Percentiles rank a stretch among this genome's conserved stretches.
Evolutionary conservation across 2,329 filamentous ascomycete species (phyloP).

Genomic region (Colletotrichum tofieldiae): DNA sequence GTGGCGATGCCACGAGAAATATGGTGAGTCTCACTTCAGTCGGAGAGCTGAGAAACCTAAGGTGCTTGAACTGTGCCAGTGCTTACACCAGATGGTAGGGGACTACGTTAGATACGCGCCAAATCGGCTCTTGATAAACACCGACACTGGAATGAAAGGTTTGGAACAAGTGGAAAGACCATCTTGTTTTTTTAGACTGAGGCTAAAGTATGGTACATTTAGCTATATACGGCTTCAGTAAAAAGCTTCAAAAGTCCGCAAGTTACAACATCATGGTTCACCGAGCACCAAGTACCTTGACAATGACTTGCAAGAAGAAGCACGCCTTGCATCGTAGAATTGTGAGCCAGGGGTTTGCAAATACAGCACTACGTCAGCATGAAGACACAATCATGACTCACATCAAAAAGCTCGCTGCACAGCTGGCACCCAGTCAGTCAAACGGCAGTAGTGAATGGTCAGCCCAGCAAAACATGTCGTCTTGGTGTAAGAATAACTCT

Average conservation of each 20-base stretch:
- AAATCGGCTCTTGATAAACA: conserved; percentile 43
- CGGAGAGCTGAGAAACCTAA: no score
- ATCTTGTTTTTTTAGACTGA: background rate
- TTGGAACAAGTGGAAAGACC: no score
- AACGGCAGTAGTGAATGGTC: background rate
- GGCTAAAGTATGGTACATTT: background rate
- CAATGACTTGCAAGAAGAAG: background rate
- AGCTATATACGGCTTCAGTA: background rate
- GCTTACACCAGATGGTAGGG: background rate
- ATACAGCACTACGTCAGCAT: no score
- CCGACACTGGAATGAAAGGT: conserved; percentile 19
- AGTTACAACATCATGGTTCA: conserved; percentile 24
- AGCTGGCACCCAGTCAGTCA: no score
- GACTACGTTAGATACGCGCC: conserved; percentile 49
- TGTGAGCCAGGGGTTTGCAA: conserved; percentile 39
- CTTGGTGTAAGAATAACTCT: background rate
- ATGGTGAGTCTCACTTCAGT: conserved; percentile 46
- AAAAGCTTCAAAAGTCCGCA: conserved; percentile 37
- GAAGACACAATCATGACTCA: background rate
- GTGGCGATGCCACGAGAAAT: conserved; percentile 51
- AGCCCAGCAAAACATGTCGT: background rate
- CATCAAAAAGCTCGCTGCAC: no score
- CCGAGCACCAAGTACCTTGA: conserved; percentile 28
- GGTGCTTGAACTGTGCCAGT: no score
- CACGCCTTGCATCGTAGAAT: conserved; percentile 29